Percentiles rank a stretch among this genome's conserved stretches.
Evolutionary conservation across 2,329 filamentous ascomycete species (phyloP).

Genomic region (Cordyceps cicadae): DNA sequence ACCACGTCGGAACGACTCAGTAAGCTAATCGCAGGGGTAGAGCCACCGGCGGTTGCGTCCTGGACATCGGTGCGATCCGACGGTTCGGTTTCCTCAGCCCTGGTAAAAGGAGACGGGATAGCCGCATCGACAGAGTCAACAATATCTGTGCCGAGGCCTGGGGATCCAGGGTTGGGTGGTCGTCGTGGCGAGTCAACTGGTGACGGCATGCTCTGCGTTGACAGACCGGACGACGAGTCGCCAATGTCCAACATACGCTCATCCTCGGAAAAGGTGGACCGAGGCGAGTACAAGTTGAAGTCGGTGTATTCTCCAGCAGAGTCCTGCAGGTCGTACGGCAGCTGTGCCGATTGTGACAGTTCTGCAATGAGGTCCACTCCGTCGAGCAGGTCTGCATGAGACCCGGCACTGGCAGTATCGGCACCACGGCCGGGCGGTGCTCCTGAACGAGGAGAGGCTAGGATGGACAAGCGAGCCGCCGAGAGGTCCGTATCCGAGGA

Average conservation of each 20-base stretch:
- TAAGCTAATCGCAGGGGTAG: neutral
- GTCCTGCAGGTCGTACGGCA: conserved; percentile 31
- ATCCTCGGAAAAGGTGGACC: conserved; percentile 40
- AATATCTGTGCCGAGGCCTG: neutral
- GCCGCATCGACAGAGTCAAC: neutral
- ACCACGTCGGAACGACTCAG: conserved; percentile 5
- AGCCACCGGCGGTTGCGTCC: neutral
- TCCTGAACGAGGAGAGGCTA: conserved; percentile 10
- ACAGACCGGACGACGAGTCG: conserved; percentile 10
- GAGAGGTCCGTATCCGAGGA: conserved; percentile 17
- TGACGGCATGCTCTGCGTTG: conserved; percentile 11
- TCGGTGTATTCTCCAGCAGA: conserved; percentile 37
- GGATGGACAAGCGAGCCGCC: conserved; percentile 18
- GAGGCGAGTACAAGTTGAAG: conserved; percentile 48
- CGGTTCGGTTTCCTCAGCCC: neutral
- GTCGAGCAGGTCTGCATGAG: conserved; percentile 6
- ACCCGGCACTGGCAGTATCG: conserved; percentile 8
- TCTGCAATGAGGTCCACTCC: neutral
- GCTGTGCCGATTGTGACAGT: conserved; percentile 14
- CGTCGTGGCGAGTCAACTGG: conserved; percentile 5
- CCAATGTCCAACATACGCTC: conserved; percentile 32
- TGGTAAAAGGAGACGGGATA: conserved; percentile 3
- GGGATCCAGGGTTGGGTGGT: neutral
- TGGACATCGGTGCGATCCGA: neutral
- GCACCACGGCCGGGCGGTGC: conserved; percentile 10